Evolutionary conservation across 2,329 filamentous ascomycete species (phyloP), one percentile per base, ranked within the genome.

Genomic region (Ceratocystis colombiana): DNA sequence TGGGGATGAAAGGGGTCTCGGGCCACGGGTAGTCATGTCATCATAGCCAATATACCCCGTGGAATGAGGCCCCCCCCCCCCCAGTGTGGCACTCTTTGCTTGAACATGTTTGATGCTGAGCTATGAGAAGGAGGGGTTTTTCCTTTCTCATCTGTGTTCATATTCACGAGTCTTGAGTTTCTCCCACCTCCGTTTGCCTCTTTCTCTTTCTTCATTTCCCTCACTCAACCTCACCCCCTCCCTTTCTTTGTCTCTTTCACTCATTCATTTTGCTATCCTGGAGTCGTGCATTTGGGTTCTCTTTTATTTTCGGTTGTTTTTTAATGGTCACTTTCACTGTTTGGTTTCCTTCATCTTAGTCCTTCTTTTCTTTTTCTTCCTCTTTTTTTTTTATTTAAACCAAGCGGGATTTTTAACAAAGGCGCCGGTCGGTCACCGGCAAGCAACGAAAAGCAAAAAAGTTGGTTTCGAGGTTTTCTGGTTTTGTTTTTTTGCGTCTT

Each of bases 401-500:
- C 45, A 25, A 57, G 41, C 37, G 8, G 41, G 62, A n/a, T 37
- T 64, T 68, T 44, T 53, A 64, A 48, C 50, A 61, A 61, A 63
- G 61, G 61, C 53, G 64, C 45, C 57, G 64, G 64, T 66, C 46
- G 64, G 64, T 46, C 63, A 59, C 63, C 46, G 66, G 66, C 61
- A 57, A 66, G 64, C 25, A 28, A 66, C 30, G 63, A 66, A 66
- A 64, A 65, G 63, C 37, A 63, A 66, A 68, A 67, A 68, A 66
- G 63, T 64, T 66, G 44, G 48, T 66, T 66, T 61, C 41, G 28
- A 48, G 50, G 50, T 15, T 17, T 20, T 22, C 37, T 28, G n/a
- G 12, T 17, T 50, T 37, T 59, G 7, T 44, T n/a, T 46, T 45
- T 50, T 50, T 22, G 22, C 10, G 3, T 50, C 22, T 50, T 8